These are phyloP conservation scores for Epichloe aotearoae DNA, from an alignment of 2,329 filamentous ascomycete species.

Conservation along the genomic window DNA sequence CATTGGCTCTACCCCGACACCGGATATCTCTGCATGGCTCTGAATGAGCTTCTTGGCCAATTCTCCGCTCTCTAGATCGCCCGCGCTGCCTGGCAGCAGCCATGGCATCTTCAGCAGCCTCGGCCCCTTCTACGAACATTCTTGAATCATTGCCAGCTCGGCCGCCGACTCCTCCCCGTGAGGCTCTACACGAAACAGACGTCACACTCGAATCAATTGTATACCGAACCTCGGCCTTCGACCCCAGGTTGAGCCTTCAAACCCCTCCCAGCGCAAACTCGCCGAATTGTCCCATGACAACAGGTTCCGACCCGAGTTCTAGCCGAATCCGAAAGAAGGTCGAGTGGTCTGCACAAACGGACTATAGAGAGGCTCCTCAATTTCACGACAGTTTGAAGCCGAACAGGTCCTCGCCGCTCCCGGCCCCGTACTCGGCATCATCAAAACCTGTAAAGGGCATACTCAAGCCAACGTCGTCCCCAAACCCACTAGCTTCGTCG, in stretches of 20 bases:
- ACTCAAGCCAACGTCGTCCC: slow-evolving; percentile 54
- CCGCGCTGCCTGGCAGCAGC: slow-evolving; percentile 24
- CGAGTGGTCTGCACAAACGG: slow-evolving; percentile 42
- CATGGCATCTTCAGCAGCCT: slow-evolving; percentile 28
- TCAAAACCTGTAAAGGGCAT: slow-evolving; percentile 51
- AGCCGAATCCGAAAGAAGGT: slow-evolving; percentile 38
- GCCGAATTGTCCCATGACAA: slow-evolving; percentile 27
- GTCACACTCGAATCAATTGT: slow-evolving; percentile 21
- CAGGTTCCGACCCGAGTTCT: slow-evolving; percentile 29
- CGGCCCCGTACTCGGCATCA: slow-evolving; percentile 24
- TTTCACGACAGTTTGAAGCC: slow-evolving; percentile 26
- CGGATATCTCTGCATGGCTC: slow-evolving; percentile 3
- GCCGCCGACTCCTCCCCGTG: slow-evolving; percentile 56
- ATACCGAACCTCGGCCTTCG: slow-evolving; percentile 23
- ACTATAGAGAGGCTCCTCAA: slow-evolving; percentile 41
- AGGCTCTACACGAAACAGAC: slow-evolving; percentile 28
- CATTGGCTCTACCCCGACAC: neutral
- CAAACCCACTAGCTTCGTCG: slow-evolving; percentile 29
- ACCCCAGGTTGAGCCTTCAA: slow-evolving; percentile 25
- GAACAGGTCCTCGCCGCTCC: slow-evolving; percentile 26
- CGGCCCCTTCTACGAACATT: slow-evolving; percentile 20
- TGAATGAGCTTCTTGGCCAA: slow-evolving; percentile 4
- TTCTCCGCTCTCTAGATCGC: slow-evolving; percentile 24
- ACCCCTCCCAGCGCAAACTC: slow-evolving; percentile 40
- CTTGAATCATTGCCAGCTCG: slow-evolving; percentile 42